Conservation (phyloP, 495 filamentous ascomycete genomes). For the Margaritispora aquatica region DNA sequence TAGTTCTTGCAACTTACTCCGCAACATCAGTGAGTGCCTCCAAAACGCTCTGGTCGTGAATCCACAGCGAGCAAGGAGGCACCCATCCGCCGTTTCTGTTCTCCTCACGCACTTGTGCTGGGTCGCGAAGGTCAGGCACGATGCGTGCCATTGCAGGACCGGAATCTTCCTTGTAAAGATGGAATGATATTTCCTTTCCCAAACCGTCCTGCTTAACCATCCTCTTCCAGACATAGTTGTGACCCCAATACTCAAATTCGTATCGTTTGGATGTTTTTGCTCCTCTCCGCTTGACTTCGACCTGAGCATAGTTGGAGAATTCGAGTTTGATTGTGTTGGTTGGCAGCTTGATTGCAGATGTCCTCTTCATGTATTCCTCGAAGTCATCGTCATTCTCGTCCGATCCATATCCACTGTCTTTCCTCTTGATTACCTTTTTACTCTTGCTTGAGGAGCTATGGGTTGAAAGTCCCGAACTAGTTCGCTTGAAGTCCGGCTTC, state of each 20-base stretch:
- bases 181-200: conserved; percentile 60
- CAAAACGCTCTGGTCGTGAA: conserved; percentile 65
- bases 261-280: conserved; percentile 45
- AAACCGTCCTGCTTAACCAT: conserved; percentile 51
- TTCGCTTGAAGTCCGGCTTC: conserved; percentile 47
- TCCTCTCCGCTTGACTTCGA: conserved; percentile 72
- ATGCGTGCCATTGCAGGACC: conserved; percentile 70
- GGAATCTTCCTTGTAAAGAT: conserved; percentile 62
- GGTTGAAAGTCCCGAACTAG: conserved; percentile 36
- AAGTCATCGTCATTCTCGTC: conserved; percentile 40
- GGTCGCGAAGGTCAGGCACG: conserved; percentile 70
- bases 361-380: conserved; percentile 26
- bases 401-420: conserved; percentile 57
- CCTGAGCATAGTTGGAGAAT: conserved; percentile 95
- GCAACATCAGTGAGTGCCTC: conserved; percentile 70
- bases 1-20: conserved; percentile 88
- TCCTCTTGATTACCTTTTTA: conserved; percentile 28
- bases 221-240: conserved; percentile 74
- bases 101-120: conserved; percentile 64
- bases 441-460: conserved; percentile 39
- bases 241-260: conserved; percentile 27
- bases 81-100: conserved; percentile 82
- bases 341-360: conserved; percentile 26
- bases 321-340: conserved; percentile 81
- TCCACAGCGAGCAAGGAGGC: conserved; percentile 83